Evolutionary conservation across 345 rosid genomes (phyloP).

Genomic region (Eucalyptus grandis): DNA sequence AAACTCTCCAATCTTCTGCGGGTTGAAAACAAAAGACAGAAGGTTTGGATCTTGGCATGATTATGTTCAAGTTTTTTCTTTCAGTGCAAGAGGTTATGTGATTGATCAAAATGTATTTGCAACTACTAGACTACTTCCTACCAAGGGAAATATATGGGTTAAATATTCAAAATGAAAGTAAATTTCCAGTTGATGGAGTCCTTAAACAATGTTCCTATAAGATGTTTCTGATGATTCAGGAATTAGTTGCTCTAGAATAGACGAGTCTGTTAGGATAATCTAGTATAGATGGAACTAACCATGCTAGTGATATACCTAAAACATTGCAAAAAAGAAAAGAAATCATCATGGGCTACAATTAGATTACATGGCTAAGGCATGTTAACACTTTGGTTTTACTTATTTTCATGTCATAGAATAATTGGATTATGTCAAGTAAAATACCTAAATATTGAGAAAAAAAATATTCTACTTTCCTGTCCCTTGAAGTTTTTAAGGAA

Average conservation of each 20-base stretch:
- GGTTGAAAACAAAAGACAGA: constrained; percentile 33
- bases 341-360: not conserved
- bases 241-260: not conserved
- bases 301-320: not conserved
- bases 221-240: not conserved
- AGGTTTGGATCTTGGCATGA: constrained; percentile 22
- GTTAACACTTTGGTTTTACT: not conserved
- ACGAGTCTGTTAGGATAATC: not conserved
- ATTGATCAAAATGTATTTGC: not conserved
- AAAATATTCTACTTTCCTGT: not conserved
- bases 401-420: not conserved
- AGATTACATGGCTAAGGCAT: not conserved
- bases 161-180: not conserved
- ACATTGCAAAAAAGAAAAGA: not conserved
- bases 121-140: not conserved
- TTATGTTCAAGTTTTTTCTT: not conserved
- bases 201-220: not conserved
- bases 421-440: not conserved
- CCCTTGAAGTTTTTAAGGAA: not conserved
- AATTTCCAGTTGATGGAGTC: not conserved
- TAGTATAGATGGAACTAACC: not conserved
- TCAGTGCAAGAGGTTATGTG: not conserved
- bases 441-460: no score
- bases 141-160: not conserved
- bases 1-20: constrained; percentile 38